These are phyloP conservation scores for Leccinellum albellum DNA, from an alignment of 768 basidiomycete genomes.

Conservation along the genomic window DNA sequence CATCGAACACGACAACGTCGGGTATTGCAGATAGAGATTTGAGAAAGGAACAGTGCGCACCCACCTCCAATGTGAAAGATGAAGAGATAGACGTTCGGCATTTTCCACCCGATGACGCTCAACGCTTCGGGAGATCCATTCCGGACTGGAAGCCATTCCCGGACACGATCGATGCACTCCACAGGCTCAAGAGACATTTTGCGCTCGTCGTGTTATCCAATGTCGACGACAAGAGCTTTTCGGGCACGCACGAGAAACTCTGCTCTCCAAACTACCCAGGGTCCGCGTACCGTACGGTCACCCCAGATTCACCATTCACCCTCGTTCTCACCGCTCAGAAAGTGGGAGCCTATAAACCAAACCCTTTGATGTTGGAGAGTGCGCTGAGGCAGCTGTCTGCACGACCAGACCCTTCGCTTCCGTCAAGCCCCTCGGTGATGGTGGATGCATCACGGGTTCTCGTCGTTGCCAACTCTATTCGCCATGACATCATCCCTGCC, in stretches of 20 bases:
- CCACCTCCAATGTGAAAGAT: slow-evolving; percentile 1
- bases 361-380: slow-evolving; percentile 38
- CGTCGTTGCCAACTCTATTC: slow-evolving; percentile 63
- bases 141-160: slow-evolving; percentile 62
- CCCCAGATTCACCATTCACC: slow-evolving; percentile 54
- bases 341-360: slow-evolving; percentile 69
- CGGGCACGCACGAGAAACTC: slow-evolving; percentile 54
- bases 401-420: slow-evolving; percentile 16
- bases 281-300: slow-evolving; percentile 39
- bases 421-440: slow-evolving; percentile 12
- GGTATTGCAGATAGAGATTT: slow-evolving; percentile 19
- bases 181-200: slow-evolving; percentile 55
- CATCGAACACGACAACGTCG: slow-evolving; percentile 36
- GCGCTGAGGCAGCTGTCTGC: slow-evolving; percentile 26
- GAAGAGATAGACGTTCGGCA: neutral
- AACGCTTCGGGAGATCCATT: slow-evolving; percentile 58
- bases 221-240: slow-evolving; percentile 64
- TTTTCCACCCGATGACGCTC: slow-evolving; percentile 28
- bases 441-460: slow-evolving; percentile 46
- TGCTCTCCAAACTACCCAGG: slow-evolving; percentile 9
- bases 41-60: slow-evolving; percentile 19
- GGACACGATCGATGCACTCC: slow-evolving; percentile 60
- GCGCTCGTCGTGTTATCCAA: slow-evolving; percentile 75
- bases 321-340: slow-evolving; percentile 70
- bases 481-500: slow-evolving; percentile 65